Conservation (phyloP, 2,329 filamentous ascomycete genomes). For the Dothidotthia symphoricarpi region DNA sequence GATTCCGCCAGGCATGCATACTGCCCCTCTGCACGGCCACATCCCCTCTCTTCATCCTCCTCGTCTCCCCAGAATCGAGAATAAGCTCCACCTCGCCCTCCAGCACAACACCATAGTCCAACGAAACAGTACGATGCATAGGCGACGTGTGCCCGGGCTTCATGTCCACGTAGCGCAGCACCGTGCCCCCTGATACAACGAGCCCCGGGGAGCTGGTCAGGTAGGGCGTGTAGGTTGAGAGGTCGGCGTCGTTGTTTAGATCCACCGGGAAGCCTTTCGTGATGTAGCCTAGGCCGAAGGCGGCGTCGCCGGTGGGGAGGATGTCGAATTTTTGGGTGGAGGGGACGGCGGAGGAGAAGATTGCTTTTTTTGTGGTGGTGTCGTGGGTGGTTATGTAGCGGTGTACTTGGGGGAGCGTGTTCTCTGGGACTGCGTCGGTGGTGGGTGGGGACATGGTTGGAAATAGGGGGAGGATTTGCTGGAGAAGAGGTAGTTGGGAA, state of each 20-base stretch:
- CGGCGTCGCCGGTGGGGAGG: slow-evolving; percentile 20
- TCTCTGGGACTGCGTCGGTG: slow-evolving; percentile 8
- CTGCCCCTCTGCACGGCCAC: slow-evolving; percentile 40
- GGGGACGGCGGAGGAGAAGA: slow-evolving; percentile 31
- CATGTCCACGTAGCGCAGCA: slow-evolving; percentile 43
- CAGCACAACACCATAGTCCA: slow-evolving; percentile 43
- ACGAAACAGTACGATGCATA: slow-evolving; percentile 42
- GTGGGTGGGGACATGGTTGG: slow-evolving; percentile 18
- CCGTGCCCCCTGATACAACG: slow-evolving; percentile 47
- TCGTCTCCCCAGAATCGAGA: slow-evolving; percentile 39
- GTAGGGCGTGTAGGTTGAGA: slow-evolving; percentile 47
- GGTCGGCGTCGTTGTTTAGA: slow-evolving; percentile 48
- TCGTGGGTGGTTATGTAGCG: slow-evolving; percentile 42
- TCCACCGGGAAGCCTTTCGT: slow-evolving; percentile 49
- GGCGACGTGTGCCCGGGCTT: slow-evolving; percentile 28
- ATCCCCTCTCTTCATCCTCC: slow-evolving; percentile 37
- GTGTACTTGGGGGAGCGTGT: slow-evolving; percentile 29
- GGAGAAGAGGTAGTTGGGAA: background rate
- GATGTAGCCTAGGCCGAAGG: slow-evolving; percentile 51
- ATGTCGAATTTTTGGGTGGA: slow-evolving; percentile 21
- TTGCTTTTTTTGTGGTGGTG: slow-evolving; percentile 29
- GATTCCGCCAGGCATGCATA: slow-evolving; percentile 42
- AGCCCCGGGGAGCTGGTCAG: slow-evolving; percentile 50
- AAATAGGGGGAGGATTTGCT: background rate
- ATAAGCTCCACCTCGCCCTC: slow-evolving; percentile 41